Evolutionary conservation across 2,329 filamentous ascomycete genomes (phyloP), one percentile per base, ranked within the genome.

Genomic region (Aureobasidium sp.): DNA sequence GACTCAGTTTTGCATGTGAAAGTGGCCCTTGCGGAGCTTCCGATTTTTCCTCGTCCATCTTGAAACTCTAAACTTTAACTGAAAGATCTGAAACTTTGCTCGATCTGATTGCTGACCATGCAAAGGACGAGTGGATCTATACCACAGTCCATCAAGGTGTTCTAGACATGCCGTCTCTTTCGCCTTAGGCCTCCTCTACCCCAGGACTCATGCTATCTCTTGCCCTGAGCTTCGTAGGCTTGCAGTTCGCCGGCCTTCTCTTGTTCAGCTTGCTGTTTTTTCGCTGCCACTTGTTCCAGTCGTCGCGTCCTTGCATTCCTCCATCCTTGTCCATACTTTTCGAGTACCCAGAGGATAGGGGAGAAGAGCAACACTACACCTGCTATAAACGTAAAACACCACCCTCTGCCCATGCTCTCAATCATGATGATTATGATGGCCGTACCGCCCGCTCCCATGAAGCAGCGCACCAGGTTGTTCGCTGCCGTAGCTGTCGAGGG

Each of bases 301-400:
- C 66, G 69, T 29, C 70, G 35, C 38, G 72, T 69, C 51, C 75
- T 70, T 60, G 71, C 69, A 61, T 77, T 74, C 38, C 77, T 69
- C 77, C 77, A 79, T 40, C 64, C 60, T 1, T 75, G 75, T 0
- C 77, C 77, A 61, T 69, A 73, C 40, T 65, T 68, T 42, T 75
- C 67, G 54, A 77, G 65, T 2, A 76, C 67, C 65, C 70, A 71
- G 40, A 79, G 65, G 11, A 78, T 69, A 8, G 77, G 76, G 45
- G 70, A 74, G 2, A 72, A 71, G 1, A 65, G 64, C 13, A 71
- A 45, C 60, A 78, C 69, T 1, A 79, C 62, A 60, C 74, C 57
- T 45, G 78, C 66, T 65, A 78, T 68, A 62, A 79, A 75, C 0
- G 76, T 78, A 61, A 78, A 78, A 2, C 71, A 73, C 76, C 77